Evolutionary conservation across 2,329 filamentous ascomycete species (phyloP), one percentile per base, ranked within the genome.

Genomic region (Aureobasidium mangrovei): DNA sequence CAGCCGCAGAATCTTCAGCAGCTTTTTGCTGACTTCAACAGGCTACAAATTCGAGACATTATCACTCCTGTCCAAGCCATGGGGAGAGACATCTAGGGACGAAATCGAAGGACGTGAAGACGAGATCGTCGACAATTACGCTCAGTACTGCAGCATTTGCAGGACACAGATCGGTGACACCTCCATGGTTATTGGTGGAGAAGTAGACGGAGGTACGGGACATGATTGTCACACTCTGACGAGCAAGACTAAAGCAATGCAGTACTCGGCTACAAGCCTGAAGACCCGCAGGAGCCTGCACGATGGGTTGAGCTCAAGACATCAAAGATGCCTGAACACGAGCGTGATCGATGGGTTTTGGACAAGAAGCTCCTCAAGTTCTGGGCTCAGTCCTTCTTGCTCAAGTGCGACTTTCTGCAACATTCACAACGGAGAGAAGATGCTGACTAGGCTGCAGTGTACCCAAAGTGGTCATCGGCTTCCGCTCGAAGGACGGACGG

Each of bases 251-350:
- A 28, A 56, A 53, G 42, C 28, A 12, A 44, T 38, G 5, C 59
- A 85, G 88, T 95, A 43, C 91, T 89, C 85, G 90, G 94, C 65
- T 80, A 78, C 55, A 95, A 93, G 65, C 88, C 89, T 0, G 69
- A 71, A 3, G 75, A 77, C 56, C 77, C 77, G 51, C 81, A 80
- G 46, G 76, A 77, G n/a, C 82, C 86, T 0, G 85, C 89, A 60
- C 88, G 91, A 63, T 98, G 91, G 86, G 85, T 97, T 32, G 93
- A 98, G 70, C 79, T 98, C 56, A 98, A 98, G 68, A 98, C 93
- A 0, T 82, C 83, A n/a, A 62, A 65, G 4, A 58, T 62, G 26
- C 56, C 58, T 28, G 76, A 76, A 49, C 79, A 79, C 57, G 77
- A 84, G 1, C 78, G 81, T 44, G 87, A 93, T 63, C 77, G 82